These are phyloP conservation scores for Mortierella hygrophila DNA, from an alignment of 192 early-diverging fungal genomes.

Conservation along the genomic window DNA sequence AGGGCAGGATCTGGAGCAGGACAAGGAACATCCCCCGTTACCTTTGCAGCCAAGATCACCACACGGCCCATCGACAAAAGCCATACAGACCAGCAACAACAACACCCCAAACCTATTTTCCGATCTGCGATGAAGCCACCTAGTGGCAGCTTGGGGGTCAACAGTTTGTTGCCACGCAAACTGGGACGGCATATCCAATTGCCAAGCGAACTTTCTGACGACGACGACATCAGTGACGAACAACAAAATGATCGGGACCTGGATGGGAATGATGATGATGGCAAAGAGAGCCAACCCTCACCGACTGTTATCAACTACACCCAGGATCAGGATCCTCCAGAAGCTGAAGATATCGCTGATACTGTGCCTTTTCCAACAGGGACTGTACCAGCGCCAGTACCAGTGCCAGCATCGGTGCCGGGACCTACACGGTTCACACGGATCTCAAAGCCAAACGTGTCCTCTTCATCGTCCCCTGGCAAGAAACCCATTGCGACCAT, in stretches of 20 bases:
- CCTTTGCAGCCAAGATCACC: not conserved
- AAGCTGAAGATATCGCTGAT: not conserved
- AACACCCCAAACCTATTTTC: constrained; percentile 16
- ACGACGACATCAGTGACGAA: not conserved
- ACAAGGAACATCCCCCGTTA: not conserved
- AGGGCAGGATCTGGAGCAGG: not conserved
- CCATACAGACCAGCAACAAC: not conserved
- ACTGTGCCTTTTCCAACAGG: not conserved
- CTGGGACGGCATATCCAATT: constrained; percentile 47
- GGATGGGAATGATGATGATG: not conserved
- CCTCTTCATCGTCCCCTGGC: not conserved
- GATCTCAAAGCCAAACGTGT: constrained; percentile 22
- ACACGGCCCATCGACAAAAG: not conserved
- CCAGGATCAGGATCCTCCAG: not conserved
- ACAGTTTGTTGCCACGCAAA: constrained; percentile 17
- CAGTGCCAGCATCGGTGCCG: not conserved
- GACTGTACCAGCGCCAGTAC: not conserved
- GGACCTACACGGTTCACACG: constrained; percentile 45
- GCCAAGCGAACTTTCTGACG: constrained; percentile 24
- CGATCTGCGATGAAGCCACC: constrained; percentile 42
- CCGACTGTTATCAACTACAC: not conserved
- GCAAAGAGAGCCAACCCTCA: not conserved
- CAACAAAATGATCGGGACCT: not conserved
- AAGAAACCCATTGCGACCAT: constrained; percentile 32
- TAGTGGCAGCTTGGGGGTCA: not conserved